Evolutionary conservation across 352 stramenopile genomes (phyloP), one percentile per base, ranked within the genome.

Genomic region (Globisporangium sylvaticum): DNA sequence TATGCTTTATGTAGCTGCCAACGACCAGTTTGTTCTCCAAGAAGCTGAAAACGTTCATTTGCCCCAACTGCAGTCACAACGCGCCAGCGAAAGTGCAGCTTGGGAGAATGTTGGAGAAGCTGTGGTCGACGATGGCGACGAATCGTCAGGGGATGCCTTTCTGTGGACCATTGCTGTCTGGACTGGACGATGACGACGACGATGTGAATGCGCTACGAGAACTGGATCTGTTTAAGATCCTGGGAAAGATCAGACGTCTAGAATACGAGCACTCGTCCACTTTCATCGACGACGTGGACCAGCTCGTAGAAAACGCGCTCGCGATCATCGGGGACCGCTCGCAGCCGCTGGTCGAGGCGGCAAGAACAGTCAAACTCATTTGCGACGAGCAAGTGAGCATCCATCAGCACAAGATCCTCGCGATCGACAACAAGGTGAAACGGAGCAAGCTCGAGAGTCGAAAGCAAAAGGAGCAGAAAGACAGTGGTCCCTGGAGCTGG

Each of bases 61-160:
- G 88, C 63, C 76, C 79, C 15, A 64, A 93, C 64, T 95, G 88
- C 66, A 82, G 78, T 20, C 71, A 75, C 7, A 78, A 81, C 44
- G 80, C 84, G 0, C 75, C 86, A 7, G 62, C 72, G 3, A 89
- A 89, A 68, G 78, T 95, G 18, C 85, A 90, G 60, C 74, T 95
- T 31, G 84, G 78, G 1, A 93, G 90, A 68, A 72, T 82, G 52
- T 68, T 95, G 56, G 88, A 95, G 70, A 85, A 85, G 27, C 87
- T 95, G 46, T 95, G 87, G 88, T 94, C 88, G 1, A 89, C 85
- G 46, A 65, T 95, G 63, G 88, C 85, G 15, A 95, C 86, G n/a
- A 95, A 95, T 70, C 83, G 75, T 18, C 88, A 95, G 68, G 88
- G 85, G 4, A 80, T 91, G 75, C 80, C 88, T 22, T 95, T 95